Percentiles rank a stretch among this genome's conserved stretches.
phyloP scores from a whole-genome alignment of 208 protist genomes.

The Trypanosoma vivax region DNA sequence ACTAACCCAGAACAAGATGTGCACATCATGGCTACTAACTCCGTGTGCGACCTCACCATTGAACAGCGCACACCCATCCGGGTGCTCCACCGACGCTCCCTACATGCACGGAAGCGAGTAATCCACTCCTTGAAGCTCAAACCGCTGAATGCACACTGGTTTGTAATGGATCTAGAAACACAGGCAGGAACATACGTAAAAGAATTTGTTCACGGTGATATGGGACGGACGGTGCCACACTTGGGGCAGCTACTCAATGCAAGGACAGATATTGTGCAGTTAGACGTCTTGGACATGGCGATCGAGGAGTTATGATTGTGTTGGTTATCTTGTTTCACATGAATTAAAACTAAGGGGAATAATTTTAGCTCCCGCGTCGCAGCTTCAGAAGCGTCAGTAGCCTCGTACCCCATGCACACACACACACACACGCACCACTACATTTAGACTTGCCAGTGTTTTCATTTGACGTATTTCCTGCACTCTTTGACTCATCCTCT shows the following conservation, averaged over 20 bases:
- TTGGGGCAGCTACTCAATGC: conserved; percentile 75
- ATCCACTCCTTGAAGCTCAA: conserved; percentile 79
- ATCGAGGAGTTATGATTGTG: conserved; percentile 48
- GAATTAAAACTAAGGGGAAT: background rate
- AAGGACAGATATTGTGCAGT: conserved; percentile 89
- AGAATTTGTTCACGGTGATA: conserved; percentile 97
- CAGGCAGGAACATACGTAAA: conserved; percentile 97
- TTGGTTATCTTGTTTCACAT: background rate
- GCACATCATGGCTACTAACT: conserved; percentile 33
- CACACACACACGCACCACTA: too few relatives aligned
- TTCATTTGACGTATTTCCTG: too few relatives aligned
- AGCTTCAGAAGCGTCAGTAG: too few relatives aligned
- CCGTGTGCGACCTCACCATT: conserved; percentile 48
- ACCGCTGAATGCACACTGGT: conserved; percentile 83
- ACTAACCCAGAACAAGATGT: conserved; percentile 26
- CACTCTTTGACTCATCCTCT: too few relatives aligned
- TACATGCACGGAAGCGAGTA: conserved; percentile 60
- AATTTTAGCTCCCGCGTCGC: too few relatives aligned
- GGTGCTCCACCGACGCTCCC: conserved; percentile 92
- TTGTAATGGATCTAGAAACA: conserved; percentile 87
- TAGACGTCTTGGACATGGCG: conserved; percentile 93
- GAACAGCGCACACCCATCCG: conserved; percentile 90
- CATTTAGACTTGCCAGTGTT: too few relatives aligned
- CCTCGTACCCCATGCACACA: too few relatives aligned
- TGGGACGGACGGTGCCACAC: conserved; percentile 89